Base-by-base conservation (phyloP, 192 early-diverging fungal species). In the Mortierella hygrophila region DNA sequence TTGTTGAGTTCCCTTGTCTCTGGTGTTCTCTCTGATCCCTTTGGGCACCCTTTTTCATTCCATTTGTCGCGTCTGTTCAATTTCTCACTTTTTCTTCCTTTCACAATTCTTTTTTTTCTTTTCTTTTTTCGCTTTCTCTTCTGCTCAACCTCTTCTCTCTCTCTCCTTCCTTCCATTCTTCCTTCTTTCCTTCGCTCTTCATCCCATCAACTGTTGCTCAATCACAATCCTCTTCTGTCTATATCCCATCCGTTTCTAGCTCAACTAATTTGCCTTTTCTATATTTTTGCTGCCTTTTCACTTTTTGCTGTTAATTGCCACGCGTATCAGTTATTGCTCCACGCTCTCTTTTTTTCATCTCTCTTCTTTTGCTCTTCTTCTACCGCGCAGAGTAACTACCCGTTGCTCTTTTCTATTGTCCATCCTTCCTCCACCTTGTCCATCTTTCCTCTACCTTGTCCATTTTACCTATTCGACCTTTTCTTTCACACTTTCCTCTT, bases 11-110 rank as follows among this genome's bases (percentile, higher is more conserved):
- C 32, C 26, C 44, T 29, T 55, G 23, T 70, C 29, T 18, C 52
- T 42, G 47, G 40, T 72, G 11, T 42, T n/a, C 21, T 21, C 41
- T 46, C 63, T 77, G 13, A 23, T 46, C 13, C 44, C 11, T 29
- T 21, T 44, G 13, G 20, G 15, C 21, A 23, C 26, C 9, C 44
- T 49, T 41, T 47, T 26, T 32, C 46, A 10, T 52, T 23, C 26
- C 44, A 40, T 47, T 46, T 47, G 37, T 73, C 72, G 32, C 72
- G 32, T 37, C 21, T 35, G 26, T 73, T 54, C 38, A 42, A 55
- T 79, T 72, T 20, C 41, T 40, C 41, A 68, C 71, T 65, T 10
- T 63, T 26, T 49, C 44, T 74, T 29, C 70, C 29, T 80, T 42
- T 69, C n/a, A 65, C 32, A 69, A 47, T 65, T 37, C 57, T 65